phyloP scores from a whole-genome alignment of 2,329 filamentous ascomycete genomes.

The Amylocarpus encephaloides region DNA sequence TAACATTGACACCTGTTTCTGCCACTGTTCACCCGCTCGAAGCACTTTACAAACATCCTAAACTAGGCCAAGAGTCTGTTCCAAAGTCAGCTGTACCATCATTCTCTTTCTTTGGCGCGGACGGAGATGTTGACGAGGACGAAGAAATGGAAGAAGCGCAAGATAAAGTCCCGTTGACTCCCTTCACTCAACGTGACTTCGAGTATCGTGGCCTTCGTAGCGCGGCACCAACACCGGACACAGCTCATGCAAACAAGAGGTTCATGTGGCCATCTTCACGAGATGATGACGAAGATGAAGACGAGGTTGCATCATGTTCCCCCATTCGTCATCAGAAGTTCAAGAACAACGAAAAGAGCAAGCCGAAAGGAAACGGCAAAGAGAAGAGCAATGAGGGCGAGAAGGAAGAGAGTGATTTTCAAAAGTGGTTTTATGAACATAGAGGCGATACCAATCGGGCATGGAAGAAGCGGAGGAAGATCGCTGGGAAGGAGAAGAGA shows the following conservation, averaged over 20 bases:
- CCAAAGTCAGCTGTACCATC: conserved; percentile 43
- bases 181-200: conserved; percentile 73
- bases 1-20: conserved; percentile 38
- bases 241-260: conserved; percentile 64
- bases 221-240: conserved; percentile 91
- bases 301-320: conserved; percentile 32
- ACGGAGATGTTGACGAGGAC: conserved; percentile 40
- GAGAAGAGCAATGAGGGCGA: conserved; percentile 15
- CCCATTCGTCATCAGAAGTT: conserved; percentile 24
- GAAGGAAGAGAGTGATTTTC: conserved; percentile 43
- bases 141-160: conserved; percentile 40
- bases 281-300: conserved; percentile 40
- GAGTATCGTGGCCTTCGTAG: conserved; percentile 71
- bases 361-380: conserved; percentile 16
- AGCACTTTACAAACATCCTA: conserved; percentile 77
- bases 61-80: conserved; percentile 37
- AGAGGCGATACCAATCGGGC: conserved; percentile 57
- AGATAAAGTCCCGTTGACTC: conserved; percentile 62
- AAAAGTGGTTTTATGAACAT: conserved; percentile 64
- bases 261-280: conserved; percentile 49
- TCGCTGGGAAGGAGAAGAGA: conserved; percentile 58
- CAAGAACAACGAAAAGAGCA: conserved; percentile 19
- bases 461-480: conserved; percentile 60
- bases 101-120: conserved; percentile 72
- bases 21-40: conserved; percentile 72